phyloP scores from a whole-genome alignment of 108 stramenopile species.

The Heterococcus sp. region DNA sequence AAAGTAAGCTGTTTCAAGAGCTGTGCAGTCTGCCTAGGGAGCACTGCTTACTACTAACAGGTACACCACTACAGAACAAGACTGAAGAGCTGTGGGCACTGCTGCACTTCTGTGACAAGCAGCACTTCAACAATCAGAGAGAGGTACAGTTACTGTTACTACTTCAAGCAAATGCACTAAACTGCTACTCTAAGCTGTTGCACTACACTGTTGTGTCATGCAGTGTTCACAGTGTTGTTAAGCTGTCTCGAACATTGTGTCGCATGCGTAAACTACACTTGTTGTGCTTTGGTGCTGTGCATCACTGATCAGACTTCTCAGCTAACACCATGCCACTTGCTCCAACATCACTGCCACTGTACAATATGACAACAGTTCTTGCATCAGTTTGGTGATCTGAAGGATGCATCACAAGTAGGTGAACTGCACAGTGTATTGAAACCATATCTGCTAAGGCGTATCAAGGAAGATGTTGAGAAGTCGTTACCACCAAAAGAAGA shows the following conservation, averaged over 20 bases:
- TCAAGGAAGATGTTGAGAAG: slow-evolving; percentile 97
- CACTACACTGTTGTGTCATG: too few relatives aligned
- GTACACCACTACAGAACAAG: slow-evolving; percentile 94
- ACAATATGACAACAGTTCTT: slow-evolving; percentile 61
- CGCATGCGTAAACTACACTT: too few relatives aligned
- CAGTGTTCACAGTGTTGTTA: too few relatives aligned
- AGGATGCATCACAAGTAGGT: slow-evolving; percentile 70
- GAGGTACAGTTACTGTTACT: too few relatives aligned
- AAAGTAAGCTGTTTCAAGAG: slow-evolving; percentile 74
- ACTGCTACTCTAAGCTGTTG: too few relatives aligned
- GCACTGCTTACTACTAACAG: slow-evolving; percentile 82
- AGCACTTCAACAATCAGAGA: slow-evolving; percentile 75
- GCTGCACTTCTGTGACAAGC: slow-evolving; percentile 51
- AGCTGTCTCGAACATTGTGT: too few relatives aligned
- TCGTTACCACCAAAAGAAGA: slow-evolving; percentile 94
- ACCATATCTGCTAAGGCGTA: slow-evolving; percentile 82
- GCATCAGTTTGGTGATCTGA: slow-evolving; percentile 81
- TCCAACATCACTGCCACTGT: too few relatives aligned
- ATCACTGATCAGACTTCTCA: too few relatives aligned
- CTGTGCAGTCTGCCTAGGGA: slow-evolving; percentile 70
- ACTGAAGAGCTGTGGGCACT: slow-evolving; percentile 88
- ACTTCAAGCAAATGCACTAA: too few relatives aligned
- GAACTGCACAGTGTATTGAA: slow-evolving; percentile 80
- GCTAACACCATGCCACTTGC: too few relatives aligned
- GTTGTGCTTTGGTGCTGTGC: too few relatives aligned